These are phyloP conservation scores for Yamadazyma sp. DNA, from an alignment of 805 yeast species.

Conservation along the genomic window DNA sequence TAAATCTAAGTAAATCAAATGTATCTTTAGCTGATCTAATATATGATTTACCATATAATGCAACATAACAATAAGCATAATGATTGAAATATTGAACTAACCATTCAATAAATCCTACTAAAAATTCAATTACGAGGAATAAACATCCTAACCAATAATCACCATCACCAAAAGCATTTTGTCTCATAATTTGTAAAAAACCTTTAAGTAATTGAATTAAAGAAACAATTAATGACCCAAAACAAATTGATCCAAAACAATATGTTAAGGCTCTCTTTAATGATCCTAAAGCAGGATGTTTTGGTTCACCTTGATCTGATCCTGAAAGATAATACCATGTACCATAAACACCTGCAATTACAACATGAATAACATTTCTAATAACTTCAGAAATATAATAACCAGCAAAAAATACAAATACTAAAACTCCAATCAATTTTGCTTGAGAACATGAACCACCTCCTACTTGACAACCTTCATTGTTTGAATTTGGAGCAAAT, in stretches of 20 bases:
- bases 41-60: conserved; percentile 81
- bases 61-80: conserved; percentile 84
- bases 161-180: conserved; percentile 49
- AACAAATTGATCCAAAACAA: conserved; percentile 87
- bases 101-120: conserved; percentile 73
- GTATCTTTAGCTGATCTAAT: conserved; percentile 77
- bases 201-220: conserved; percentile 66
- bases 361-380: conserved; percentile 74
- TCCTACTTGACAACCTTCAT: conserved; percentile 53
- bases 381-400: conserved; percentile 80
- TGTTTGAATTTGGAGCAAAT: conserved; percentile 54
- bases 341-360: conserved; percentile 82
- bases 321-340: conserved; percentile 84
- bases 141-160: conserved; percentile 52
- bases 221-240: conserved; percentile 75
- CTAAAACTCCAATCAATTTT: conserved; percentile 65
- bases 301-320: conserved; percentile 77
- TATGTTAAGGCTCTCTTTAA: conserved; percentile 76
- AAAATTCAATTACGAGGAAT: conserved; percentile 52
- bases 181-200: conserved; percentile 49
- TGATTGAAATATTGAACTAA: conserved; percentile 81
- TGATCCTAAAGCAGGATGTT: conserved; percentile 76
- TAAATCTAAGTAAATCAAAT: conserved; percentile 68
- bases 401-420: conserved; percentile 78
- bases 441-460: conserved; percentile 52